Percentiles rank a stretch among this genome's conserved stretches.
phyloP scores from a whole-genome alignment of 306 rosid genomes.

The Crataegus laevigata region DNA sequence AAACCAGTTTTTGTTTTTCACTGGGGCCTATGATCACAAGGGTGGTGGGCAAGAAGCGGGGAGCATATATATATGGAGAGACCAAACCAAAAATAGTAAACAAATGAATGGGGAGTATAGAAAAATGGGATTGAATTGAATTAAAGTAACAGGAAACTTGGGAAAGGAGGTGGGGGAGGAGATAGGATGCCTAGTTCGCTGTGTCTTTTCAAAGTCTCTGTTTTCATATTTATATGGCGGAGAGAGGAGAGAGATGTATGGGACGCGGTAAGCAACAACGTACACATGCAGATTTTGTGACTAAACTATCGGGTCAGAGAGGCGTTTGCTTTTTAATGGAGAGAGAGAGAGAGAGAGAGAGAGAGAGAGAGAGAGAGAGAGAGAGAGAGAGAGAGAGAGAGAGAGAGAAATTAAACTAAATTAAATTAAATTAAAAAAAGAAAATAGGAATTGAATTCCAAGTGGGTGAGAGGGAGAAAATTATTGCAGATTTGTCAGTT shows the following conservation, averaged over 20 bases:
- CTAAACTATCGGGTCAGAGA: slow-evolving; percentile 77
- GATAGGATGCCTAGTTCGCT: neutral
- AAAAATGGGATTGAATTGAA: slow-evolving; percentile 17
- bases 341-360: neutral
- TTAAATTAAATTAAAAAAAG: slow-evolving; percentile 10
- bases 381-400: neutral
- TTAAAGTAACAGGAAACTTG: slow-evolving; percentile 1
- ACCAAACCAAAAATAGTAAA: neutral
- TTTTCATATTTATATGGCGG: neutral
- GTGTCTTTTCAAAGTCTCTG: neutral
- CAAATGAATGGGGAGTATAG: neutral
- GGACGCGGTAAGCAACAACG: slow-evolving; percentile 59
- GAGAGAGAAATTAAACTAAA: neutral
- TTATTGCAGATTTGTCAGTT: slow-evolving; percentile 31
- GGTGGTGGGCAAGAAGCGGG: slow-evolving; percentile 16
- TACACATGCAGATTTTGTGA: slow-evolving; percentile 88
- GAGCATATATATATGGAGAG: neutral
- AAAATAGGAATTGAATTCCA: slow-evolving; percentile 29
- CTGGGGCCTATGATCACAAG: neutral
- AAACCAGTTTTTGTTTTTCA: too few relatives aligned
- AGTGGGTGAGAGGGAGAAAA: slow-evolving; percentile 19
- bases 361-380: neutral
- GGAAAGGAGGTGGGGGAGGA: slow-evolving; percentile 7
- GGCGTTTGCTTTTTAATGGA: slow-evolving; percentile 25
- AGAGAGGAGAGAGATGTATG: slow-evolving; percentile 25